Evolutionary conservation across 371 early-diverging fungal species (phyloP).

Genomic region (Mucor irregularis): DNA sequence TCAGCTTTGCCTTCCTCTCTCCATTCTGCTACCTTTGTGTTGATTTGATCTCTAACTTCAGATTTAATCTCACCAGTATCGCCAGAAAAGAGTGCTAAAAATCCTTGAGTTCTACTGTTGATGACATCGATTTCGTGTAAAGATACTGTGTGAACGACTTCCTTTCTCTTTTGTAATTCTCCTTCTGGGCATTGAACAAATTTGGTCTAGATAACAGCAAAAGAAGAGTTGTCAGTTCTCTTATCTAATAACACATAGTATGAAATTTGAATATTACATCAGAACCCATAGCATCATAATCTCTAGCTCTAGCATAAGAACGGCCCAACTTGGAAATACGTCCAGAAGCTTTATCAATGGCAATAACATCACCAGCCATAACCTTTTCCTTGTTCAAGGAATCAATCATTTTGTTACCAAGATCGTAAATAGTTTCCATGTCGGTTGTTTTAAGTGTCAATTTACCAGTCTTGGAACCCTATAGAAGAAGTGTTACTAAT

Average conservation of each 20-base stretch:
- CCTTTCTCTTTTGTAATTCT: constrained; percentile 96
- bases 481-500: constrained; percentile 1
- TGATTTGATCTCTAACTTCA: constrained; percentile 98
- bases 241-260: neutral
- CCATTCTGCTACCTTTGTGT: constrained; percentile 97
- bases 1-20: constrained; percentile 99
- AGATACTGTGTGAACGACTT: constrained; percentile 95
- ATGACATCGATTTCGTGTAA: constrained; percentile 99
- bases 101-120: constrained; percentile 97
- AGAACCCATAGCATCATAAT: constrained; percentile 96
- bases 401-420: constrained; percentile 98
- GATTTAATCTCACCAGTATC: constrained; percentile 98
- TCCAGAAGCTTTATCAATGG: constrained; percentile 98
- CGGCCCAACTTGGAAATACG: constrained; percentile 96
- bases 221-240: neutral
- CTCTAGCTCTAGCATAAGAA: constrained; percentile 91
- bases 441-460: constrained; percentile 99
- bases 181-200: constrained; percentile 99
- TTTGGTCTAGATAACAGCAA: constrained; percentile 68
- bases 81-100: constrained; percentile 95
- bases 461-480: constrained; percentile 93
- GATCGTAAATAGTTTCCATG: constrained; percentile 99
- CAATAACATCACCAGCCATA: constrained; percentile 96
- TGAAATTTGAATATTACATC: constrained; percentile 59
- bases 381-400: constrained; percentile 97